Percentiles rank a stretch among this genome's conserved stretches.
These are phyloP conservation scores for Aureobasidium sp. DNA, from an alignment of 2,329 filamentous ascomycete species.

Conservation along the genomic window DNA sequence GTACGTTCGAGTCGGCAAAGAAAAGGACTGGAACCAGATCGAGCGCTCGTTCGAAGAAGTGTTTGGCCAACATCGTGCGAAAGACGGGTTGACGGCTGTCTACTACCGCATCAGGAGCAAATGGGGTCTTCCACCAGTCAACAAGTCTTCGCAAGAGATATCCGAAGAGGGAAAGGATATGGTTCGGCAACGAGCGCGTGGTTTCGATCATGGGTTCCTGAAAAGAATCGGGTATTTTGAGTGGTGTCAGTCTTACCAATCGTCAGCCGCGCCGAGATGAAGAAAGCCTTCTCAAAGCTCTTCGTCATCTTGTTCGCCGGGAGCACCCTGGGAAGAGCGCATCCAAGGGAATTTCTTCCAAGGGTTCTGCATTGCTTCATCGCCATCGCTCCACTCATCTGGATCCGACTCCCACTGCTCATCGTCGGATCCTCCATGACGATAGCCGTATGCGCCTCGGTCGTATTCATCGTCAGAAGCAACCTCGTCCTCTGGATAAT, in stretches of 20 bases:
- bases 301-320: slow-evolving; percentile 7
- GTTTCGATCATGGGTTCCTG: slow-evolving; percentile 25
- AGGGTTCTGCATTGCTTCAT: slow-evolving; percentile 24
- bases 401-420: slow-evolving; percentile 31
- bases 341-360: slow-evolving; percentile 22
- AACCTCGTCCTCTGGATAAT: slow-evolving; percentile 74
- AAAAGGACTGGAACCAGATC: slow-evolving; percentile 18
- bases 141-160: slow-evolving; percentile 23
- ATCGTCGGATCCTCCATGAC: slow-evolving; percentile 31
- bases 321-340: slow-evolving; percentile 4
- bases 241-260: slow-evolving; percentile 3
- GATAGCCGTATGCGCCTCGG: slow-evolving; percentile 34
- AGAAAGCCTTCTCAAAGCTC: background rate
- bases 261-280: slow-evolving; percentile 2
- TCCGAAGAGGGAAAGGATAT: slow-evolving; percentile 21
- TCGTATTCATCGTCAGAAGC: slow-evolving; percentile 61
- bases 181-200: slow-evolving; percentile 21
- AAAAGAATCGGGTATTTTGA: slow-evolving; percentile 24
- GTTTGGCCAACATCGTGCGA: slow-evolving; percentile 19
- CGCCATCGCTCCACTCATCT: slow-evolving; percentile 22
- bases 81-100: slow-evolving; percentile 26
- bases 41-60: slow-evolving; percentile 16
- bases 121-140: slow-evolving; percentile 27
- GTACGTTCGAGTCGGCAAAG: slow-evolving; percentile 19
- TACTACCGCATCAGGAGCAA: slow-evolving; percentile 28